phyloP scores from a whole-genome alignment of 1,284 basidiomycete species.

The Boletellus deceptivus region DNA sequence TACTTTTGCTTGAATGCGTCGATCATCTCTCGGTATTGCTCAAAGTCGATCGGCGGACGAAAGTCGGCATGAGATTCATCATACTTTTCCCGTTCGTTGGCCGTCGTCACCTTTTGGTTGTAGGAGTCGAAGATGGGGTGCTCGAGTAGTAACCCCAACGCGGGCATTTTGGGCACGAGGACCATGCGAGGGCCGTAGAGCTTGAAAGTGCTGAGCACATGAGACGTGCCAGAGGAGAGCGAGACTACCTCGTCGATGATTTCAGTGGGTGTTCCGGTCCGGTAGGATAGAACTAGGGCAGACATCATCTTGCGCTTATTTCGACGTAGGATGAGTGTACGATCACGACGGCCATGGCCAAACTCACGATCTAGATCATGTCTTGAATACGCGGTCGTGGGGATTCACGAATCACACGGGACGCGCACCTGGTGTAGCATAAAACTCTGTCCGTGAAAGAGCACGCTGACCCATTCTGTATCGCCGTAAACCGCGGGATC shows the following conservation, averaged over 20 bases:
- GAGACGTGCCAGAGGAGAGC: background rate
- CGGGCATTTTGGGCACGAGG: constrained; percentile 94
- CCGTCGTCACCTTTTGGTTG: constrained; percentile 59
- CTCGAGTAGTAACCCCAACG: constrained; percentile 92
- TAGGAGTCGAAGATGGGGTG: constrained; percentile 87
- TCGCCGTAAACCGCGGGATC: constrained; percentile 84
- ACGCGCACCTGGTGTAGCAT: constrained; percentile 90
- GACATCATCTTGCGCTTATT: constrained; percentile 96
- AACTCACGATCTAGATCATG: constrained; percentile 22
- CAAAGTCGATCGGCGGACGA: constrained; percentile 71
- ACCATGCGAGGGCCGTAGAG: constrained; percentile 75
- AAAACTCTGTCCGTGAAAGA: constrained; percentile 97
- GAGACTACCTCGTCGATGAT: constrained; percentile 66
- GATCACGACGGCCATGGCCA: background rate
- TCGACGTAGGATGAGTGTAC: constrained; percentile 1
- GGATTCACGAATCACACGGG: constrained; percentile 12
- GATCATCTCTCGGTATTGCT: constrained; percentile 60
- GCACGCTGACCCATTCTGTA: constrained; percentile 94
- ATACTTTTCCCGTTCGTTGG: constrained; percentile 56
- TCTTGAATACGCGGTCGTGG: constrained; percentile 5
- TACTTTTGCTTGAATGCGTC: constrained; percentile 78
- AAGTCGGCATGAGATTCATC: constrained; percentile 52
- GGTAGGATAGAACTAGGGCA: constrained; percentile 73
- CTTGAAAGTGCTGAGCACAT: constrained; percentile 33
- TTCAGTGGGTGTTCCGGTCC: constrained; percentile 72